Conservation (phyloP, 192 early-diverging fungal species). For the Coemansia sp. region DNA sequence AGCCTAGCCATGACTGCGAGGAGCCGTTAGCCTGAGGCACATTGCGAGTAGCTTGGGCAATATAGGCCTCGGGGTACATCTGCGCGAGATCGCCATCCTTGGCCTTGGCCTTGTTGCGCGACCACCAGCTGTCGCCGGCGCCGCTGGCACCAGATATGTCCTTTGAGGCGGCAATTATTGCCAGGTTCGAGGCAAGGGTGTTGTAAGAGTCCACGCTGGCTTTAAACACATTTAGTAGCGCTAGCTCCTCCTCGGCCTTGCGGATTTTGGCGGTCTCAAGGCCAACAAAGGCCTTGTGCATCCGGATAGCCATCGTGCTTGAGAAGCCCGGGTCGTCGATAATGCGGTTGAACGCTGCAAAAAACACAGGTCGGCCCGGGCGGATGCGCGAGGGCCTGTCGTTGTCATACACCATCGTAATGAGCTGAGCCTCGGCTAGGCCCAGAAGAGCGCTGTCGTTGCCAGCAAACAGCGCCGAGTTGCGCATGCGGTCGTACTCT, state of each 20-base stretch:
- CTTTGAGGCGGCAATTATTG: conserved; percentile 29
- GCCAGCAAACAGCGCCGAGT: conserved; percentile 81
- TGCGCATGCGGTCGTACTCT: conserved; percentile 81
- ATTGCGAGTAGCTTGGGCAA: conserved; percentile 40
- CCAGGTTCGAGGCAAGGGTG: conserved; percentile 33
- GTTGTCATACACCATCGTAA: conserved; percentile 73
- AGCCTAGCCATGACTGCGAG: conserved; percentile 36
- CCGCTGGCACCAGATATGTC: conserved; percentile 1
- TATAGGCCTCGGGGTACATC: conserved; percentile 28
- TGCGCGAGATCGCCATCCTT: neutral
- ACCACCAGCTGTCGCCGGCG: neutral
- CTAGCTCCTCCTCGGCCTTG: conserved; percentile 63
- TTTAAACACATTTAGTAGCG: conserved; percentile 51
- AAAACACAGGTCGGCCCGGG: conserved; percentile 81
- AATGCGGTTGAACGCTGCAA: conserved; percentile 76
- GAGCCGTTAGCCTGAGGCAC: neutral
- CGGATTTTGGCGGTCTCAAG: conserved; percentile 59
- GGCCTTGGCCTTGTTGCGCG: neutral
- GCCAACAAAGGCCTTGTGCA: conserved; percentile 59
- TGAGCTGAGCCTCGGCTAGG: conserved; percentile 90
- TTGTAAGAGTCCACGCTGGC: conserved; percentile 33
- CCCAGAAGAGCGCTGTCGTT: conserved; percentile 74
- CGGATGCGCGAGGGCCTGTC: conserved; percentile 79
- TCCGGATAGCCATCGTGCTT: conserved; percentile 76
- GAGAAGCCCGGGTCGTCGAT: conserved; percentile 66